These are phyloP conservation scores for Colletotrichum musicola DNA, from an alignment of 2,329 filamentous ascomycete species.

Conservation along the genomic window DNA sequence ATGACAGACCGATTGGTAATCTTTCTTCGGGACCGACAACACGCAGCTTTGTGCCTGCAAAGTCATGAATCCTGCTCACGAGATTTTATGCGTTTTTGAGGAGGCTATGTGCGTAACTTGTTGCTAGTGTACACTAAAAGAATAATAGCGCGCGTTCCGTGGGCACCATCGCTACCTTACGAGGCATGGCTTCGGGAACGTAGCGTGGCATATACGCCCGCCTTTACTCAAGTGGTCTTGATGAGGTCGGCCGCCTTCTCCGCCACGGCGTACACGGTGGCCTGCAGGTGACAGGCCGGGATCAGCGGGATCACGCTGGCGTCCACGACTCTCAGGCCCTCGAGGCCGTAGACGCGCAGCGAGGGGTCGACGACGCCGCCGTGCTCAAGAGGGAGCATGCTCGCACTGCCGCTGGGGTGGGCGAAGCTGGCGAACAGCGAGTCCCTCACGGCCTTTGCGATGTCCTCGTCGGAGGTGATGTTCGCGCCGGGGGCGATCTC, in stretches of 20 bases:
- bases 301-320: slow-evolving; percentile 48
- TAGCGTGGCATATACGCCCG: neutral
- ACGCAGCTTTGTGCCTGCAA: neutral
- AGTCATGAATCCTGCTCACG: neutral
- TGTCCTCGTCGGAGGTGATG: slow-evolving; percentile 20
- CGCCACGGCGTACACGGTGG: slow-evolving; percentile 53
- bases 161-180: neutral
- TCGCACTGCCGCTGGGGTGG: slow-evolving; percentile 62
- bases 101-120: neutral
- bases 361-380: slow-evolving; percentile 49
- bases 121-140: neutral
- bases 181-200: neutral
- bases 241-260: slow-evolving; percentile 43
- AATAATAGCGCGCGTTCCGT: too few species aligned
- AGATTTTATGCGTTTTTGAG: neutral
- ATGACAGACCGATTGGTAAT: too few species aligned
- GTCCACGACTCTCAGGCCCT: slow-evolving; percentile 45
- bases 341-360: slow-evolving; percentile 47
- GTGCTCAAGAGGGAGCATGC: slow-evolving; percentile 59
- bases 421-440: slow-evolving; percentile 10
- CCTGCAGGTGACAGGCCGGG: slow-evolving; percentile 47
- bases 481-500: slow-evolving; percentile 28
- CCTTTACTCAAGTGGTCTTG: neutral
- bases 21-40: too few species aligned
- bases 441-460: slow-evolving; percentile 16